Percentiles rank a stretch among this genome's conserved stretches.
Conservation (phyloP, 2,329 filamentous ascomycete genomes). For the Gliomastix tumulicola region DNA sequence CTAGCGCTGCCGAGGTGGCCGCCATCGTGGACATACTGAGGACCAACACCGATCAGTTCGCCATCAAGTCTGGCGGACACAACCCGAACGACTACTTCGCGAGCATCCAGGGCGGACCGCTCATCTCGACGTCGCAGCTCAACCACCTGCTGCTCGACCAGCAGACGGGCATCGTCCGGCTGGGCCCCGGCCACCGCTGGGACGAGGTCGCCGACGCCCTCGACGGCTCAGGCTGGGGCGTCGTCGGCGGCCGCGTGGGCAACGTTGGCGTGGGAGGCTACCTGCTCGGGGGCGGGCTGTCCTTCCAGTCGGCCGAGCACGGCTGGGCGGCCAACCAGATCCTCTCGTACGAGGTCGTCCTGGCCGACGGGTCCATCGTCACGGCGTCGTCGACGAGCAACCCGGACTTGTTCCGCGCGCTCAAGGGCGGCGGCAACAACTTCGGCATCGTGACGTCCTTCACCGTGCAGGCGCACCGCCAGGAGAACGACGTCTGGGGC, state of each 20-base stretch:
- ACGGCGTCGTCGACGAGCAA: conserved; percentile 32
- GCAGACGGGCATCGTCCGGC: conserved; percentile 24
- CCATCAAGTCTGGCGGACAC: conserved; percentile 50
- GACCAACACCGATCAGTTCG: conserved; percentile 39
- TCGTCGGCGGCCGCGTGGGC: conserved; percentile 35
- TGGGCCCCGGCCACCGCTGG: conserved; percentile 39
- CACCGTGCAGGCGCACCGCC: conserved; percentile 30
- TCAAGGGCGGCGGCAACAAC: conserved; percentile 52
- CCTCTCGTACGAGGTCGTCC: conserved; percentile 41
- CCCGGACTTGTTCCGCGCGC: conserved; percentile 41
- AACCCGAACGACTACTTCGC: conserved; percentile 46
- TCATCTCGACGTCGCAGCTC: conserved; percentile 39
- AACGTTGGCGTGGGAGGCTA: conserved; percentile 40
- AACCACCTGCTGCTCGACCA: conserved; percentile 30
- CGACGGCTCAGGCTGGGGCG: conserved; percentile 31
- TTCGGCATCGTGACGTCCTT: conserved; percentile 43
- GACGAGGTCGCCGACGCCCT: conserved; percentile 30
- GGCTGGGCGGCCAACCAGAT: conserved; percentile 45
- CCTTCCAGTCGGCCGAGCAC: conserved; percentile 41
- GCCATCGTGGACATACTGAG: conserved; percentile 42
- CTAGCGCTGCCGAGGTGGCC: conserved; percentile 41
- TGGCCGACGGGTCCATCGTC: conserved; percentile 39
- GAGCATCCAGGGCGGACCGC: conserved; percentile 38
- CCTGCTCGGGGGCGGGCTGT: conserved; percentile 45
- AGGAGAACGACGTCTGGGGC: conserved; percentile 33